Base-by-base conservation (phyloP, 768 basidiomycete genomes). In the Myochromella boudieri region DNA sequence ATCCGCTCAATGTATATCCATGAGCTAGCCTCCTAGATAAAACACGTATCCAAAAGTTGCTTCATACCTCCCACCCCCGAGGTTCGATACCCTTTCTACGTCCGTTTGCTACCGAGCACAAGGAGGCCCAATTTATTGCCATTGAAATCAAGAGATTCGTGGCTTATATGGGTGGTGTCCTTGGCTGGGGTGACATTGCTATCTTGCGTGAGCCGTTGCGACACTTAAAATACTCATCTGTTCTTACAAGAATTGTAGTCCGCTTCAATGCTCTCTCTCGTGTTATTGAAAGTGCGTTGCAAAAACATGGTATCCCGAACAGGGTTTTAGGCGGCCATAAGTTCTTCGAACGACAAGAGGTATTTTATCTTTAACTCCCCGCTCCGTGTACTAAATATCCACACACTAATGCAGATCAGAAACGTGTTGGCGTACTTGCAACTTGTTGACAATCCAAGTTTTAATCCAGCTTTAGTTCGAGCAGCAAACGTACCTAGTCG, bases 311-410 rank as follows among this genome's bases (percentile, higher is more conserved):
- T n/a, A 87, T 95, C 29, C 91, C 91, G 1, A 81, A 77, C 55
- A 69, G 80, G 47, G 77, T 94, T 39, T 74, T 94, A 2, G 85
- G 81, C 17, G 91, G 91, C 0, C 86, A 87, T 58, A 87, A 84
- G 59, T 93, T 93, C 74, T 94, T 94, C 56, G 89, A 93, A 53
- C 81, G 91, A 14, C 61, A 81, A 57, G 91, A 93, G 74, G 86
- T 83, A 33, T 38, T 69, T 53, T 24, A 1, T 42, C 7, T 1
- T 4, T 18, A 40, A 64, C 4, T 82, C 76, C 49, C 64, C 73
- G 33, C 85, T 88, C 3, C 87, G 88, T 0, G 85, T 92, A 51
- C 59, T 68, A 7, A 78, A 88, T n/a, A 36, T 36, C 40, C 49
- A 24, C 20, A n/a, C 15, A 27, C 31, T 36, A 11, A 7, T 25